Evolutionary conservation across 495 filamentous ascomycete species (phyloP), one percentile per base, ranked within the genome.

Genomic region (Hyaloscypha variabilis): DNA sequence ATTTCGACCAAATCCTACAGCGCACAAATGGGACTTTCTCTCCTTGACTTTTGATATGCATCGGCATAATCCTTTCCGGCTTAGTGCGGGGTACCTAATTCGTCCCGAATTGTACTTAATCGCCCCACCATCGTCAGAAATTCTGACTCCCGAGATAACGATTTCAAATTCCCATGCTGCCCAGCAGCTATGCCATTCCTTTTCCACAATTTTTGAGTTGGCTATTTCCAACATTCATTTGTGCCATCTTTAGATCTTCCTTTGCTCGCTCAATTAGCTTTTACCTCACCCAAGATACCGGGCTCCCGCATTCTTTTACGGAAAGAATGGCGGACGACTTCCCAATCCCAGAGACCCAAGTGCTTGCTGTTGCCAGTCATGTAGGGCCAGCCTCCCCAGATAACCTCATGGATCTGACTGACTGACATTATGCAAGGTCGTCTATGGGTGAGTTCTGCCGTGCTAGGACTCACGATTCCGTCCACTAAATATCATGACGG

Each of bases 321-420:
- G 21, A 5, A 24, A 46, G 6, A 39, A 60, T 60, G 36, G 31
- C 36, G 31, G 28, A 42, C 25, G 66, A 67, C 10, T 68, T 76
- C n/a, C 78, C 86, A 29, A 85, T 96, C 52, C 92, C 93, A 13
- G 92, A 95, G 74, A 96, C 93, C 31, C 81, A 86, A 72, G 93
- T 99, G 62, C 83, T 99, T 73, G 94, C 95, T 50, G 87, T 98
- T 68, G 95, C 95, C 74, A 98, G 95, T 78, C 95, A 99, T 96
- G 95, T 97, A 91, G 78, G 91, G 72, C 62, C 57, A 64, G n/a
- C 60, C 24, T 36, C 39, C 39, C 10, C 4, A 46, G 19, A 46
- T 4, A 46, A 4, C 10, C 4, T 17, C 17, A 46, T 1, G 11
- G 39, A 46, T 46, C 39, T 17, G 17, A 46, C 19, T 46, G 39